Base-by-base conservation (phyloP, 2,329 filamentous ascomycete genomes). In the Cladophialophora yegresii region DNA sequence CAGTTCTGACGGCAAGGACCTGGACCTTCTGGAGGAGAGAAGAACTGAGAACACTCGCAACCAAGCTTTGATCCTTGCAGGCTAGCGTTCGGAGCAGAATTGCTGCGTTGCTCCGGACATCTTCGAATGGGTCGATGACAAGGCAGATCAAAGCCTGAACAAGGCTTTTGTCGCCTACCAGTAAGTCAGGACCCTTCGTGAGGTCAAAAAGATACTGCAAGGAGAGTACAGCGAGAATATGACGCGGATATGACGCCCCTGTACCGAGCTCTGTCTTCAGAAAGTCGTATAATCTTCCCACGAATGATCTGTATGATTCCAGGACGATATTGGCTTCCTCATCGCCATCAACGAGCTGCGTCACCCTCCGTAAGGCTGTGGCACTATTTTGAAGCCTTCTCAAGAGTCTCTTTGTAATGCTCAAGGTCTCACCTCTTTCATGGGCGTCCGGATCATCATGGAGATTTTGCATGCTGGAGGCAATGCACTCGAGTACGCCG, bases 111-210 rank as follows among this genome's bases (percentile, higher is more conserved):
- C 79, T 86, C 69, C 93, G 84, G 4, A 98, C 90, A 75, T 99
- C 95, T 63, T 98, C 95, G 72, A 96, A 99, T 0, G 93, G 91
- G 71, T 99, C 91, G 73, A 96, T 82, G 7, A 96, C 77, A 23
- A 96, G 84, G 74, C 96, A 92, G 13, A 93, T 79, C 6, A 98
- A 79, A 4, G 87, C 80, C 54, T 89, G 61, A 23, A 64, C 30
- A 20, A 78, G 89, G 58, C 2, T 69, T 68, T 1, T 54, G 10
- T 57, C 74, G 33, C 56, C 36, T 58, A 43, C 8, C 22, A 61
- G 63, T 8, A 63, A 53, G 76, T 33, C 62, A 28, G 54, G 54
- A n/a, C 58, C 50, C 36, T 59, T 13, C 47, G 54, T 10, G 23
- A 62, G 51, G 13, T 62, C 61, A 22, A 63, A 54, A 43, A 70